Base-by-base conservation (phyloP, 2,329 filamentous ascomycete genomes). In the Blastomyces percursus region DNA sequence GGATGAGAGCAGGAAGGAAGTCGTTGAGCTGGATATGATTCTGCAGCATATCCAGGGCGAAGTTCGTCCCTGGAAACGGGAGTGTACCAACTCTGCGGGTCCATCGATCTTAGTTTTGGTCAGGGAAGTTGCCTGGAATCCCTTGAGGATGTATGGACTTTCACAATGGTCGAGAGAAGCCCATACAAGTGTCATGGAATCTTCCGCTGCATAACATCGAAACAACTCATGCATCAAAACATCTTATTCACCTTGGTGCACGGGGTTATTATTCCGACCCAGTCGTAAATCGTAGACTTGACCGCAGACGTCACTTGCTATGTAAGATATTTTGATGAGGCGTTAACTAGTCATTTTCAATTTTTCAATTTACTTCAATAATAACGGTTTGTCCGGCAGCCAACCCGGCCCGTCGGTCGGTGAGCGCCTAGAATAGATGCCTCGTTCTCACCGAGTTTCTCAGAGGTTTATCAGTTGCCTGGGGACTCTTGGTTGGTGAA, bases 131-230 rank as follows among this genome's bases (percentile, higher is more conserved):
- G 32, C 7, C 32, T 35, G 2, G 32, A 35, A 35, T 9, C 9
- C 32, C 32, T 1, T 5, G 8, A n/a, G n/a, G n/a, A 19, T 21
- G 16, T 48, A 48, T 44, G 19, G 19, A 52, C 9, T 9, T 19
- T 55, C 16, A 6, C 30, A 21, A 38, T 32, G 52, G 11, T 16
- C 5, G n/a, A 48, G 44, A 11, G 44, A 30, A 4, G 44, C 16
- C 50, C 16, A 24, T 11, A 56, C 40, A 56, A 44, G n/a, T 16
- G 40, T 44, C 55, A 44, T 42, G 24, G 55, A 44, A 58, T 58
- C n/a, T 58, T 58, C 55, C 21, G 12, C 35, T 58, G 55, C 55
- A 58, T 58, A 24, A 19, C 55, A 44, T 44, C 11, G 38, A 58
- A 30, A 58, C 35, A 44, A 42, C 42, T 7, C 32, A 44, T n/a